These are phyloP conservation scores for Vararia minispora DNA, from an alignment of 768 basidiomycete species.

Conservation along the genomic window DNA sequence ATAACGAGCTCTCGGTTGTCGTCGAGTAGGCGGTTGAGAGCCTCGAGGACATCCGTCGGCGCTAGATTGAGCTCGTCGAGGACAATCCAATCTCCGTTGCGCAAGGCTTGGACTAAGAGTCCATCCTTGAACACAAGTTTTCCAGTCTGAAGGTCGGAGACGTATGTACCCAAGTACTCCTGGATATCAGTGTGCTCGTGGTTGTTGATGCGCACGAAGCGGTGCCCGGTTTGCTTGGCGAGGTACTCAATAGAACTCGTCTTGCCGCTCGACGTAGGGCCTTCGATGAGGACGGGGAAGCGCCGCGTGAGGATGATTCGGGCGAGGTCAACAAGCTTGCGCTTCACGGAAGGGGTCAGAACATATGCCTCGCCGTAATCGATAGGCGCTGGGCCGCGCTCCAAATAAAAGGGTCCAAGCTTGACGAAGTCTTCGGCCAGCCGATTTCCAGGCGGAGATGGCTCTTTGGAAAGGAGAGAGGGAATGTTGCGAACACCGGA, in stretches of 20 bases:
- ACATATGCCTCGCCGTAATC: conserved; percentile 75
- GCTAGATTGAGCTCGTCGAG: conserved; percentile 96
- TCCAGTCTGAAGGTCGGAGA: conserved; percentile 87
- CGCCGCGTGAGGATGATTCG: conserved; percentile 79
- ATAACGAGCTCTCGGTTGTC: conserved; percentile 95
- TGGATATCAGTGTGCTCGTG: conserved; percentile 99
- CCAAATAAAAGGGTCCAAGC: conserved; percentile 86
- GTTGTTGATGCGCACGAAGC: conserved; percentile 97
- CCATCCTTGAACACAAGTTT: conserved; percentile 94
- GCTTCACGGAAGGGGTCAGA: conserved; percentile 90
- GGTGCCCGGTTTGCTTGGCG: conserved; percentile 85
- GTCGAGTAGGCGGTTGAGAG: conserved; percentile 90
- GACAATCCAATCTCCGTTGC: conserved; percentile 94
- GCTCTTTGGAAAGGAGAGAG: conserved; percentile 65
- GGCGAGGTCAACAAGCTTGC: conserved; percentile 89
- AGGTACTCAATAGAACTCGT: conserved; percentile 96
- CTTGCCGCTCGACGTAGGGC: conserved; percentile 95
- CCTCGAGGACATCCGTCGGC: conserved; percentile 95
- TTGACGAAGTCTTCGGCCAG: conserved; percentile 54
- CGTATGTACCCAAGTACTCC: conserved; percentile 94
- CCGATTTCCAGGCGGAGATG: conserved; percentile 36
- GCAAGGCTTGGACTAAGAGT: conserved; percentile 82
- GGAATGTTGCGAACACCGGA: conserved; percentile 68
- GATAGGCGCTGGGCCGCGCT: conserved; percentile 57
- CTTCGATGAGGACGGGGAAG: conserved; percentile 95